Evolutionary conservation across 1,284 basidiomycete genomes (phyloP).

Genomic region (Cryptococcus hybrid): DNA sequence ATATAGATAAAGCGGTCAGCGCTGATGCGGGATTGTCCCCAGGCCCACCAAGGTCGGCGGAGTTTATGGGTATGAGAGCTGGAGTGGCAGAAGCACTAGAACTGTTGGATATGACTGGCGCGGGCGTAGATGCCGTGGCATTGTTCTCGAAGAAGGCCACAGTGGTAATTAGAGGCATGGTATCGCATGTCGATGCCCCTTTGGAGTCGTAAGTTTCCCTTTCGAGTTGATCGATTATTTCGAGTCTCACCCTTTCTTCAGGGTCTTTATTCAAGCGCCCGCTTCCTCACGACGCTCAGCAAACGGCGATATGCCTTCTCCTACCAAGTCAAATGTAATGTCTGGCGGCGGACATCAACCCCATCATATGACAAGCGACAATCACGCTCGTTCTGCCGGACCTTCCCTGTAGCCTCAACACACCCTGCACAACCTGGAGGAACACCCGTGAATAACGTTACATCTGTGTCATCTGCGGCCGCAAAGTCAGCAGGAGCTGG

Average conservation of each 20-base stretch:
- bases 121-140: slow-evolving; percentile 10
- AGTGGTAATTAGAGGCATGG: slow-evolving; percentile 31
- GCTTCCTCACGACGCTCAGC: too few species aligned
- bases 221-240: neutral
- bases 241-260: neutral
- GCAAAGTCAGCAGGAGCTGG: neutral
- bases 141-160: slow-evolving; percentile 28
- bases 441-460: neutral
- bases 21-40: neutral
- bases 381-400: too few species aligned
- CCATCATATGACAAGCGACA: too few species aligned
- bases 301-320: neutral
- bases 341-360: too few species aligned
- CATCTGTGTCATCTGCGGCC: neutral
- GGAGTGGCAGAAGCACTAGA: slow-evolving; percentile 40
- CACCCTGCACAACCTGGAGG: neutral
- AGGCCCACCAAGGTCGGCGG: slow-evolving; percentile 4
- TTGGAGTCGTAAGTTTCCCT: slow-evolving; percentile 7
- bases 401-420: neutral
- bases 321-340: neutral
- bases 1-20: slow-evolving; percentile 32
- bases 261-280: neutral
- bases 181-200: slow-evolving; percentile 16
- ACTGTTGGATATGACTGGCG: slow-evolving; percentile 37
- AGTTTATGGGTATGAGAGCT: slow-evolving; percentile 29